phyloP scores from a whole-genome alignment of 768 basidiomycete genomes.

The Trichaptum fuscoviolaceum region DNA sequence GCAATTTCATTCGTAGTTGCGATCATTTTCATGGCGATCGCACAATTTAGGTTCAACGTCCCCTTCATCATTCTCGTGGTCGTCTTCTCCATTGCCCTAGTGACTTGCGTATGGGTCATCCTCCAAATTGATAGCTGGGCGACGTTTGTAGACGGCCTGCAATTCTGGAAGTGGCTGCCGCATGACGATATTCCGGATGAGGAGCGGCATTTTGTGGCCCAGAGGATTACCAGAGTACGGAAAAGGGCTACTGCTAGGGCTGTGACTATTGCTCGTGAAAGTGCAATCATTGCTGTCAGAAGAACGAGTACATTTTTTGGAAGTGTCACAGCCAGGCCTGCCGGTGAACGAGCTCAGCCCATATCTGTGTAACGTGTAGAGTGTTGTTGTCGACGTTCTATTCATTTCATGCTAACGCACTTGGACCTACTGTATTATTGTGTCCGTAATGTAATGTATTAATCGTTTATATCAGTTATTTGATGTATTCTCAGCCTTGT shows the following conservation, averaged over 20 bases:
- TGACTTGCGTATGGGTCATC: not conserved
- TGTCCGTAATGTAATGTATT: no score
- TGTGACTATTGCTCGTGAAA: not conserved
- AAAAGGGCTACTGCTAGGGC: not conserved
- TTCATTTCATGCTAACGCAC: not conserved
- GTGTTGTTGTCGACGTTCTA: not conserved
- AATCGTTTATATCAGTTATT: no score
- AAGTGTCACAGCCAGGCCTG: not conserved
- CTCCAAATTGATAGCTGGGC: not conserved
- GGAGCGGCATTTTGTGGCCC: not conserved
- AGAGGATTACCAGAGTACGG: not conserved
- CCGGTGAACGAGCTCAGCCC: not conserved
- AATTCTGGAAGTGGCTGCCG: not conserved
- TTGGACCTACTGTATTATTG: not conserved
- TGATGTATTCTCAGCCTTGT: no score
- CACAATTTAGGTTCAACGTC: not conserved
- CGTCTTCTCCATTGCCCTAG: slow-evolving; percentile 3
- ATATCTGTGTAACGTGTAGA: not conserved
- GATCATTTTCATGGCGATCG: slow-evolving; percentile 1
- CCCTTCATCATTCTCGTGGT: slow-evolving; percentile 6
- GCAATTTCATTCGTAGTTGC: not conserved
- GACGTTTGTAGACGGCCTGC: not conserved
- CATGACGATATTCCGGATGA: not conserved
- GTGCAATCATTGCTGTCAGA: not conserved
- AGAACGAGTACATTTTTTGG: not conserved